Conservation (phyloP, 2,329 filamentous ascomycete species). For the Botrytis fabae region DNA sequence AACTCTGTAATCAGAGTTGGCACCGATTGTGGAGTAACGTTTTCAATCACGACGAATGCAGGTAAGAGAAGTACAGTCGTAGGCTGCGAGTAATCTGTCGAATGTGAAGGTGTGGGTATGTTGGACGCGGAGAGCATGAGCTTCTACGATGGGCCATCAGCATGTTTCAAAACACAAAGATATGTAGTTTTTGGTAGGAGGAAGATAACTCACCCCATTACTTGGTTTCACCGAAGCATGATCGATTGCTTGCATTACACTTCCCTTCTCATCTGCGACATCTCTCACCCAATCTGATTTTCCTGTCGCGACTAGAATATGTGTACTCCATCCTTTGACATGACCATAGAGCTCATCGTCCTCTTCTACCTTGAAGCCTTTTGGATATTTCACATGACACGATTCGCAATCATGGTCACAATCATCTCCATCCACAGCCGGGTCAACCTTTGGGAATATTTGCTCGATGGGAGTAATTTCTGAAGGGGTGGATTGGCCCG, state of each 20-base stretch:
- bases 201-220: constrained; percentile 61
- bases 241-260: constrained; percentile 75
- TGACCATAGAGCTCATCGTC: constrained; percentile 79
- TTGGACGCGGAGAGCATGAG: constrained; percentile 92
- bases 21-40: constrained; percentile 75
- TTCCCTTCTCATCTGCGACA: constrained; percentile 83
- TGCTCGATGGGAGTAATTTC: constrained; percentile 30
- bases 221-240: constrained; percentile 56
- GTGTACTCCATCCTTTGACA: constrained; percentile 84
- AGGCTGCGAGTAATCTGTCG: constrained; percentile 62
- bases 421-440: constrained; percentile 81
- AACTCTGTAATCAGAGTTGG: constrained; percentile 69
- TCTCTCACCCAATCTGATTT: constrained; percentile 93
- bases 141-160: constrained; percentile 52
- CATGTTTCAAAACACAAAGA: constrained; percentile 29
- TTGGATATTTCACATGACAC: constrained; percentile 78
- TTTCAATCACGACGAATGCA: constrained; percentile 78
- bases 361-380: constrained; percentile 70
- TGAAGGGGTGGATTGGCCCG: constrained; percentile 32
- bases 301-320: constrained; percentile 89
- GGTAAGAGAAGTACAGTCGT: constrained; percentile 84
- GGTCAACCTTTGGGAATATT: constrained; percentile 74
- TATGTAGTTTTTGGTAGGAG: not conserved
- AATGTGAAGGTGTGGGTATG: constrained; percentile 75
- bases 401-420: constrained; percentile 83